Evolutionary conservation across 495 filamentous ascomycete genomes (phyloP).

Genomic region (Geoglossum glabrum): DNA sequence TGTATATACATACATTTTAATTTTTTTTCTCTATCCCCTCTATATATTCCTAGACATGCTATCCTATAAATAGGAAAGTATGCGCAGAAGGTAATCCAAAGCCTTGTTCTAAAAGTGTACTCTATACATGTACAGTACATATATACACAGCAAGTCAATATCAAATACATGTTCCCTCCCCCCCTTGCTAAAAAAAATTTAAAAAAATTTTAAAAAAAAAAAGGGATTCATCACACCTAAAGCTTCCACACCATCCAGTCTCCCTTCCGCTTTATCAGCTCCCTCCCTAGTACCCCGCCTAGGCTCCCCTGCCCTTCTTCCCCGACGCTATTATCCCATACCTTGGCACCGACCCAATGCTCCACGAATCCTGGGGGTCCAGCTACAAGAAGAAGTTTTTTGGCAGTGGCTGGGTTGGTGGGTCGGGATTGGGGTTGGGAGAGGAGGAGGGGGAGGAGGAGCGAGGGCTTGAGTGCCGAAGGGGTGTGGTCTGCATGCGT

Average conservation of each 20-base stretch:
- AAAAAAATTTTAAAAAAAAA: too few relatives aligned
- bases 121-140: too few relatives aligned
- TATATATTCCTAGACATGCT: too few relatives aligned
- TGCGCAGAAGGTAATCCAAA: too few relatives aligned
- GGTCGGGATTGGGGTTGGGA: neutral
- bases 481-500: neutral
- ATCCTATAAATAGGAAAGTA: too few relatives aligned
- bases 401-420: neutral
- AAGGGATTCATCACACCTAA: too few relatives aligned
- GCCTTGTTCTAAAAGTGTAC: too few relatives aligned
- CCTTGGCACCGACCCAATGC: neutral
- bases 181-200: too few relatives aligned
- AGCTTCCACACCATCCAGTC: slow-evolving; percentile 17
- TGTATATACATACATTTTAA: too few relatives aligned
- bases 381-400: neutral
- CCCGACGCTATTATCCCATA: neutral
- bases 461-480: neutral
- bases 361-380: neutral
- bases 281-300: slow-evolving; percentile 9
- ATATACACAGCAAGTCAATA: too few relatives aligned
- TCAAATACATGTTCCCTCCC: too few relatives aligned
- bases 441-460: neutral
- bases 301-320: slow-evolving; percentile 17
- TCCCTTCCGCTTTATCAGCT: slow-evolving; percentile 18
- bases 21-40: too few relatives aligned